Evolutionary conservation across 176 grass and related monocot species (phyloP).

Genomic region (Olyra latifolia): DNA sequence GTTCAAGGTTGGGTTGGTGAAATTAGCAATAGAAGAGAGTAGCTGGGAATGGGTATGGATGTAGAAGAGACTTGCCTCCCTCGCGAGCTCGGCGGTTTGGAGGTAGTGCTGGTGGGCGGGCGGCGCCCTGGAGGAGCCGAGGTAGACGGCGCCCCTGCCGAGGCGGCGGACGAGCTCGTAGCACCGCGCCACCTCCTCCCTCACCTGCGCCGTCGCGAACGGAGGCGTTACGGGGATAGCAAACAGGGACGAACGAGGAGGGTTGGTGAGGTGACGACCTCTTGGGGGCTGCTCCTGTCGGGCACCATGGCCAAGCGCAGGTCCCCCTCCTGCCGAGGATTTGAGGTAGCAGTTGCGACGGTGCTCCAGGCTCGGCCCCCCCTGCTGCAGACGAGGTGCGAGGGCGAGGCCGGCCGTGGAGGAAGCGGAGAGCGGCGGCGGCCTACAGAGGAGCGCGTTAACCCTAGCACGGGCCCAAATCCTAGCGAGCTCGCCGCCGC

Average conservation of each 20-base stretch:
- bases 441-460: not conserved
- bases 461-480: not conserved
- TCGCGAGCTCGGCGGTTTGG: conserved; percentile 58
- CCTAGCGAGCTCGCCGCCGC: conserved; percentile 11
- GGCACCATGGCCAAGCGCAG: conserved; percentile 1
- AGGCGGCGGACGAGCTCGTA: conserved; percentile 77
- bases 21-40: not conserved
- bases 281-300: conserved; percentile 44
- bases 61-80: conserved; percentile 52
- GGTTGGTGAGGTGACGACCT: not conserved
- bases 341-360: not conserved
- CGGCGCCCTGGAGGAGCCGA: conserved; percentile 73
- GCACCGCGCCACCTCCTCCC: conserved; percentile 75
- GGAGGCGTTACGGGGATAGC: not conserved
- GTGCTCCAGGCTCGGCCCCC: not conserved
- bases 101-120: conserved; percentile 57
- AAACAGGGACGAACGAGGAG: not conserved
- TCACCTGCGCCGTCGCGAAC: conserved; percentile 45
- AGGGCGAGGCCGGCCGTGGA: not conserved
- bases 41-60: no score
- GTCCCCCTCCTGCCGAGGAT: not conserved
- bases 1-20: not conserved
- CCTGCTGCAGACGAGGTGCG: not conserved
- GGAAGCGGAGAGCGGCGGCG: not conserved
- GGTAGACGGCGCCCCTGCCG: conserved; percentile 70